Percentiles rank a stretch among this genome's conserved stretches.
phyloP scores from a whole-genome alignment of 306 rosid species.

The Dryas octopetala region DNA sequence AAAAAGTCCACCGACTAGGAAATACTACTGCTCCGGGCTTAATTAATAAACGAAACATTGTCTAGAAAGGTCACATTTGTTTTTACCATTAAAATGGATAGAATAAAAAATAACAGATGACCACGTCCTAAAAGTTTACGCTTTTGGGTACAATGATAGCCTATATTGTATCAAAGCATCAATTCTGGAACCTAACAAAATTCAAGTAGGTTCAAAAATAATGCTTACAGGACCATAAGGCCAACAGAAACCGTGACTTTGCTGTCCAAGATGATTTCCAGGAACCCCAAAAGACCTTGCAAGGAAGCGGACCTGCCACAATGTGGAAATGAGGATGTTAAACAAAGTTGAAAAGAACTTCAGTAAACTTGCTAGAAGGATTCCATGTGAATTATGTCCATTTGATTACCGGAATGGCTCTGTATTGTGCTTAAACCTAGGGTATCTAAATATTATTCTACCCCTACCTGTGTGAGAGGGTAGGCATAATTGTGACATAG shows the following conservation, averaged over 20 bases:
- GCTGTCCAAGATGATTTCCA: conserved; percentile 96
- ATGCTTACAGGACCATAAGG: conserved; percentile 95
- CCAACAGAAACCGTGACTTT: conserved; percentile 94
- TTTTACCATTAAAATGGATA: too few relatives aligned
- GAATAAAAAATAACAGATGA: not conserved
- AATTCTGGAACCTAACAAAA: not conserved
- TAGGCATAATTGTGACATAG: not conserved
- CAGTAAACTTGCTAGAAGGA: conserved; percentile 10
- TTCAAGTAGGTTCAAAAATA: not conserved
- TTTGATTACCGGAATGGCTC: not conserved
- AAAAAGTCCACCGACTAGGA: conserved; percentile 6
- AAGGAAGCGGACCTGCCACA: conserved; percentile 84
- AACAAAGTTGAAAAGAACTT: conserved; percentile 10
- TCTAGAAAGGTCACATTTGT: too few relatives aligned
- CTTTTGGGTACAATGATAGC: not conserved
- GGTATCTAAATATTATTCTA: not conserved
- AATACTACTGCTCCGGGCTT: too few relatives aligned
- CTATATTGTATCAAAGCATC: too few relatives aligned
- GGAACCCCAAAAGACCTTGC: conserved; percentile 92
- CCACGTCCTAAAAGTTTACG: not conserved
- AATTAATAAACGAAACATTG: too few relatives aligned
- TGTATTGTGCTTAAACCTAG: conserved; percentile 2
- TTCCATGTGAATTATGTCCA: conserved; percentile 5
- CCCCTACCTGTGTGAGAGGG: not conserved
- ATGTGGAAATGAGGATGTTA: not conserved